Evolutionary conservation across 768 basidiomycete genomes (phyloP).

Genomic region (Leucocoprinus sp.): DNA sequence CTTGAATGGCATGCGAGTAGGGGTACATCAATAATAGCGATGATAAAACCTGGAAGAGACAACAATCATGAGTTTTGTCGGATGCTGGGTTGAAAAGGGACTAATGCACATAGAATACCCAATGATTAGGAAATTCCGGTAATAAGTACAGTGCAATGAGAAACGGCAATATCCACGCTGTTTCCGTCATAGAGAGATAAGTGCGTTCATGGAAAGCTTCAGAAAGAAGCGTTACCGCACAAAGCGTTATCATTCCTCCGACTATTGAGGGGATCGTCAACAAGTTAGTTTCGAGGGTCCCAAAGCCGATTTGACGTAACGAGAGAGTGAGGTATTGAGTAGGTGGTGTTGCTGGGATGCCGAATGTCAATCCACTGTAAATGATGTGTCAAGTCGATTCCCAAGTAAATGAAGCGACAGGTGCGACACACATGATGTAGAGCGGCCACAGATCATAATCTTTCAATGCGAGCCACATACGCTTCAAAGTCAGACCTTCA

Average conservation of each 20-base stretch:
- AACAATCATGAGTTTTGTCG: not conserved
- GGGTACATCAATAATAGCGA: slow-evolving; percentile 15
- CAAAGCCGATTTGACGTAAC: slow-evolving; percentile 51
- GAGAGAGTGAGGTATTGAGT: slow-evolving; percentile 51
- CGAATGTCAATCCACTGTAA: slow-evolving; percentile 42
- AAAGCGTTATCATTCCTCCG: slow-evolving; percentile 40
- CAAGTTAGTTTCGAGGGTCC: slow-evolving; percentile 52
- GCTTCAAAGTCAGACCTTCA: slow-evolving; percentile 41
- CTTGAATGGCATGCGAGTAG: slow-evolving; percentile 45
- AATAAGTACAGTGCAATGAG: slow-evolving; percentile 46
- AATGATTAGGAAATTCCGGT: slow-evolving; percentile 39
- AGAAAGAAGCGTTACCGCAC: slow-evolving; percentile 42
- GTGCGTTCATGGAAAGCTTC: slow-evolving; percentile 48
- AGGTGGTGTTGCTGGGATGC: slow-evolving; percentile 41
- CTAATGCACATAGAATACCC: slow-evolving; percentile 45
- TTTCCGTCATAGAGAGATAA: slow-evolving; percentile 42
- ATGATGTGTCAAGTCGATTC: not conserved
- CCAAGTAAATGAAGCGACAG: not conserved
- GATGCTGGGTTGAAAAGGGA: too few species aligned
- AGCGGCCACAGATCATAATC: slow-evolving; percentile 65
- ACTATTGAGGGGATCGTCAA: slow-evolving; percentile 50
- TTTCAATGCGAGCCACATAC: slow-evolving; percentile 44
- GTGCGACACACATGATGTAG: slow-evolving; percentile 38
- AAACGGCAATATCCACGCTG: slow-evolving; percentile 56
- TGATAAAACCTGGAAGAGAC: slow-evolving; percentile 10